Percentiles rank a stretch among this genome's conserved stretches.
phyloP scores from a whole-genome alignment of 1,284 basidiomycete species.

The Tilletia walkeri region DNA sequence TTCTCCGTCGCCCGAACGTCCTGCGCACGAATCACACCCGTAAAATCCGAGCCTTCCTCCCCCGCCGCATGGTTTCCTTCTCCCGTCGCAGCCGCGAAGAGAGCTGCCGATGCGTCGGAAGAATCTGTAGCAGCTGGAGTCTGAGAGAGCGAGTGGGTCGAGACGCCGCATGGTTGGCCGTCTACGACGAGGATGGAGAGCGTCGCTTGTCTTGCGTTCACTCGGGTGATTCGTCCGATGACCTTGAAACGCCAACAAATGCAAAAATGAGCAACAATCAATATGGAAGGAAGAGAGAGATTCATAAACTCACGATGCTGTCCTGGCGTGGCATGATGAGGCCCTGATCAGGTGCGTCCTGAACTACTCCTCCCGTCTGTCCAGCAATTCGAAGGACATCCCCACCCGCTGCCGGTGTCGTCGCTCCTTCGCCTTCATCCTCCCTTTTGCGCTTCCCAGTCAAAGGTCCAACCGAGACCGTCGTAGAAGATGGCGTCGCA shows the following conservation, averaged over 20 bases:
- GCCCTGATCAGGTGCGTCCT: constrained; percentile 30
- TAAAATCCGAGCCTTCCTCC: constrained; percentile 65
- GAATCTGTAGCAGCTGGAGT: not conserved
- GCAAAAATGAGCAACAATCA: not conserved
- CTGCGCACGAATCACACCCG: constrained; percentile 83
- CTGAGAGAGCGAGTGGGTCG: constrained; percentile 22
- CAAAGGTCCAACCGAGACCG: not conserved
- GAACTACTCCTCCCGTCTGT: not conserved
- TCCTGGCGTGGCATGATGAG: constrained; percentile 41
- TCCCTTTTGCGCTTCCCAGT: constrained; percentile 2
- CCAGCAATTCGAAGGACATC: constrained; percentile 2
- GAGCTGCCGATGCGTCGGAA: not conserved
- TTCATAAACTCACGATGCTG: constrained; percentile 30
- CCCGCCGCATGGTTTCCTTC: constrained; percentile 50
- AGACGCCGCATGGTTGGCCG: constrained; percentile 65
- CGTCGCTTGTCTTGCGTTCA: constrained; percentile 82
- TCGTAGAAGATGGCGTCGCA: not conserved
- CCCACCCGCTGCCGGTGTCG: not conserved
- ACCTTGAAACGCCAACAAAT: constrained; percentile 47
- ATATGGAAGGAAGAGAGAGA: not conserved
- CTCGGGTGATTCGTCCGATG: constrained; percentile 76
- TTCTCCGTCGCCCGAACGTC: constrained; percentile 79
- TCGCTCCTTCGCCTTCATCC: not conserved
- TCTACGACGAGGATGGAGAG: constrained; percentile 86
- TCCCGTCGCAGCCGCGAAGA: constrained; percentile 31